Conservation (phyloP, 495 filamentous ascomycete species). For the Penicilliopsis zonata region DNA sequence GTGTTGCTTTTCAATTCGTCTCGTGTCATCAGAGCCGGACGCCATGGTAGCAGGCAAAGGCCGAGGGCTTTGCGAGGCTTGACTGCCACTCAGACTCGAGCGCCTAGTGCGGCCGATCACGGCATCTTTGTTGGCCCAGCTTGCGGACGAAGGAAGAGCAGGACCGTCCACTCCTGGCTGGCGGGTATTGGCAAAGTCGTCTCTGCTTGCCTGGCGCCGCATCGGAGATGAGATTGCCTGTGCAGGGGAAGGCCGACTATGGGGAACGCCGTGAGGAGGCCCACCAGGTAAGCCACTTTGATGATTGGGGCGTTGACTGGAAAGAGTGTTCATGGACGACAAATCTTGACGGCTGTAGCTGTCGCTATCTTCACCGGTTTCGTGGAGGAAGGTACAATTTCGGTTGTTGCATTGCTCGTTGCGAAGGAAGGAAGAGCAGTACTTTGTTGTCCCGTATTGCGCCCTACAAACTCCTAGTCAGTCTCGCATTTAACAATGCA, state of each 20-base stretch:
- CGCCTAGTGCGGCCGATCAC: constrained; percentile 55
- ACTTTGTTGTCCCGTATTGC: constrained; percentile 96
- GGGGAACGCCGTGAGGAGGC: constrained; percentile 7
- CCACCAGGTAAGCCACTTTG: constrained; percentile 18
- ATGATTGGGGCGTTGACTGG: constrained; percentile 53
- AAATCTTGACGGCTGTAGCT: constrained; percentile 92
- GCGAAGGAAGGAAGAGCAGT: constrained; percentile 93
- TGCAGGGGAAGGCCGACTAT: constrained; percentile 18
- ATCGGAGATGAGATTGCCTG: constrained; percentile 55
- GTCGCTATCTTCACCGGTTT: constrained; percentile 91
- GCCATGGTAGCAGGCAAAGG: constrained; percentile 48
- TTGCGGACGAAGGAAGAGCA: constrained; percentile 83
- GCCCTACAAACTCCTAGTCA: constrained; percentile 46
- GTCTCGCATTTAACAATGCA: background rate
- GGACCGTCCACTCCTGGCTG: constrained; percentile 55
- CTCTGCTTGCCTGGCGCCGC: constrained; percentile 62
- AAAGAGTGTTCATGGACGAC: constrained; percentile 86
- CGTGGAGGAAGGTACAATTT: constrained; percentile 95
- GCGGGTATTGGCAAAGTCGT: constrained; percentile 49
- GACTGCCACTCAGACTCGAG: constrained; percentile 66
- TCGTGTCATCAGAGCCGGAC: constrained; percentile 28
- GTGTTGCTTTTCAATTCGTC: constrained; percentile 23
- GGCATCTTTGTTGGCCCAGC: constrained; percentile 75
- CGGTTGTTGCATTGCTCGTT: constrained; percentile 88
- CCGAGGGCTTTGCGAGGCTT: constrained; percentile 70